Conservation (phyloP, 1,139 yeast genomes). For the Sugiyamaella xylanicola region DNA sequence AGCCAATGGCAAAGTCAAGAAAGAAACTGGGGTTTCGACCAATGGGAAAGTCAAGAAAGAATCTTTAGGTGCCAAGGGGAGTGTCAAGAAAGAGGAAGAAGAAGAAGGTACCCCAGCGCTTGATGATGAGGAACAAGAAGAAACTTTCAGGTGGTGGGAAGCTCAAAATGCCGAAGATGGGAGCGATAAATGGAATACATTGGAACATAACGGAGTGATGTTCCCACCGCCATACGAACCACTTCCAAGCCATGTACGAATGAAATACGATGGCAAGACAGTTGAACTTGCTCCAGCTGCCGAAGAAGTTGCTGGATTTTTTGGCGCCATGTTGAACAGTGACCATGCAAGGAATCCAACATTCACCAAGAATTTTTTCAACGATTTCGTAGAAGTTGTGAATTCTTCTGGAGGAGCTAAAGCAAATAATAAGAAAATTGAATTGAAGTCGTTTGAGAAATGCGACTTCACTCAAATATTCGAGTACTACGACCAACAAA, state of each 20-base stretch:
- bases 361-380: conserved; percentile 83
- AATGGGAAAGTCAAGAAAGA: neutral
- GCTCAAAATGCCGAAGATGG: conserved; percentile 63
- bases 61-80: conserved; percentile 9
- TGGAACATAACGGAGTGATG: conserved; percentile 86
- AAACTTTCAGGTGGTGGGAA: conserved; percentile 85
- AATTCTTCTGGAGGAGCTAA: conserved; percentile 67
- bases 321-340: conserved; percentile 82
- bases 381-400: conserved; percentile 71
- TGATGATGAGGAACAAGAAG: conserved; percentile 54
- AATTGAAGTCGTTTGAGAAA: conserved; percentile 61
- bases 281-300: conserved; percentile 76
- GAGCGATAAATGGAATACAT: conserved; percentile 78
- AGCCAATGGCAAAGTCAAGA: conserved; percentile 10
- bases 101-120: conserved; percentile 19
- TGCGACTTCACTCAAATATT: conserved; percentile 80
- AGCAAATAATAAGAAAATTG: conserved; percentile 45
- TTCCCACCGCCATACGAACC: conserved; percentile 94
- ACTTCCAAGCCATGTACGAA: conserved; percentile 74
- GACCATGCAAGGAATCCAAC: conserved; percentile 88
- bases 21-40: conserved; percentile 10
- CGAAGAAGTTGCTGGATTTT: conserved; percentile 96
- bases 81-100: conserved; percentile 3
- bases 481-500: conserved; percentile 67
- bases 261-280: conserved; percentile 74